A percentile compares a stretch with the other conserved stretches of the same genome.
Evolutionary conservation across 2,329 filamentous ascomycete species (phyloP).

Genomic region (Microdochium bolleyi): DNA sequence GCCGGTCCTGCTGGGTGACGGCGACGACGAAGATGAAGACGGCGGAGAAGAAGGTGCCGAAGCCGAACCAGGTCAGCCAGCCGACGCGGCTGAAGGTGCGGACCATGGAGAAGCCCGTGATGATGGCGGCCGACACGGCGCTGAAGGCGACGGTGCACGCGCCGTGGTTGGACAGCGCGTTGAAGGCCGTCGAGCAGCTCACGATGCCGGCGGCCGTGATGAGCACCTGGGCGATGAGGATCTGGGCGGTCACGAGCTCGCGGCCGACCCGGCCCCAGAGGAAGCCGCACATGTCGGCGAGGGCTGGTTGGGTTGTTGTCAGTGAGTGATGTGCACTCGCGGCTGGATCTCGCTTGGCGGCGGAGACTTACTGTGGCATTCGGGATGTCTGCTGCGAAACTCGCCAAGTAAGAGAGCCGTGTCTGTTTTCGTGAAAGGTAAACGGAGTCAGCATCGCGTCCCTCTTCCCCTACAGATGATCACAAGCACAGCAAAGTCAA

Average conservation of each 20-base stretch:
- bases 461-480: no score
- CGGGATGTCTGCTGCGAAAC: slow-evolving; percentile 15
- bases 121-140: slow-evolving; percentile 12
- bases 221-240: slow-evolving; percentile 15
- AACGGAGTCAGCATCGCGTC: not conserved
- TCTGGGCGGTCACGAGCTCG: slow-evolving; percentile 14
- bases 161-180: slow-evolving; percentile 16
- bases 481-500: no score
- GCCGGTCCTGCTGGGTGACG: slow-evolving; percentile 41
- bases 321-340: no score
- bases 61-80: slow-evolving; percentile 28
- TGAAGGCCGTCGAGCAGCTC: no score
- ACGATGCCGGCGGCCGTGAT: slow-evolving; percentile 13
- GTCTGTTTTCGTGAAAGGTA: not conserved
- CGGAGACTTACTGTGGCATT: slow-evolving; percentile 13
- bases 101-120: slow-evolving; percentile 12
- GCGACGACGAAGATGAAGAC: slow-evolving; percentile 25
- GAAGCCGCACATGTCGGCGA: slow-evolving; percentile 14
- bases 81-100: slow-evolving; percentile 9
- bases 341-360: no score
- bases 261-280: slow-evolving; percentile 14
- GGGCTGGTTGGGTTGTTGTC: no score
- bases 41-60: slow-evolving; percentile 40
- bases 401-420: slow-evolving; percentile 11
- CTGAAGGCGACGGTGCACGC: slow-evolving; percentile 17